Base-by-base conservation (phyloP, 75 land plant species). In the Larix kaempferi region DNA sequence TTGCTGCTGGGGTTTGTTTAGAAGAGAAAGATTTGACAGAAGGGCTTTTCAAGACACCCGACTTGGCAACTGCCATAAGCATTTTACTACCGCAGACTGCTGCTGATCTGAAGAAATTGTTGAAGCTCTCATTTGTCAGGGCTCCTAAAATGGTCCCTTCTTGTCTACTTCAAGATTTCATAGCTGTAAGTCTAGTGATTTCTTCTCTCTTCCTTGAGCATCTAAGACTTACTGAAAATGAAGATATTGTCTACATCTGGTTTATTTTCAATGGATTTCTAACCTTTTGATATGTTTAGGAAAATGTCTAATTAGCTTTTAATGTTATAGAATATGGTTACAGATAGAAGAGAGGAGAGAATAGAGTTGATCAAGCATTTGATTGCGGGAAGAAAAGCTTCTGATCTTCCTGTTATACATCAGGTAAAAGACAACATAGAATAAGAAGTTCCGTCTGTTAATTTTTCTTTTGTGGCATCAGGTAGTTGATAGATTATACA, bases 1-100 rank as follows among this genome's bases (percentile, higher is more conserved):
- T 88, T 54, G 81, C 92, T 82, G 79, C 98, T 37, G 98, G 96
- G 56, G 88, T 95, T 57, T 87, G 91, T 67, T 55, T 95, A 86
- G 92, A 92, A 75, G 89, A 86, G 79, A 76, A 61, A 71, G 93
- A 87, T 39, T 49, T 94, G 66, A 80, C 76, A 6, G 78, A 79
- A 55, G 87, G 94, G 82, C n/a, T 94, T 73, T 87, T 90, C 66
- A 77, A 78, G 58, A 89, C 91, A 22, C 33, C 57, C 12, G 86
- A 88, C 69, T 23, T 95, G 78, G 82, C 77, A 22, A 85, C 81
- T 59, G 93, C 93, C 14, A 78, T 76, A 2, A 60, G 73, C 16
- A 55, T 90, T 61, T 80, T 94, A 82, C 54, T 92, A 29, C 33
- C 33, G 33, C 33, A 29, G 33, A 29, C 33, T 1, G 33, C 33